Evolutionary conservation across 202 grass and related monocot genomes (phyloP).

Genomic region (Musa balbisiana): DNA sequence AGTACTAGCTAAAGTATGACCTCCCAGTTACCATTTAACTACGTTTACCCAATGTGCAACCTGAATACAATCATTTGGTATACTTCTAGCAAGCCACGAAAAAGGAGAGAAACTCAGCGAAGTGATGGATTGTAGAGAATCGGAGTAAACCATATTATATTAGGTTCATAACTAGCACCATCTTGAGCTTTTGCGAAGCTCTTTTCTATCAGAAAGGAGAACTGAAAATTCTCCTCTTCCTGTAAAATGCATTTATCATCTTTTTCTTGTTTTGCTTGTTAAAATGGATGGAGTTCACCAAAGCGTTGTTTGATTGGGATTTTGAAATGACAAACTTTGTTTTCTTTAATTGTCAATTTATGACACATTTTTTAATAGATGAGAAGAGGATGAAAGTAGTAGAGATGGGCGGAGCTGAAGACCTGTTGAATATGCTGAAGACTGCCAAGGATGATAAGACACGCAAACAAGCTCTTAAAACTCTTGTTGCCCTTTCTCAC

Average conservation of each 20-base stretch:
- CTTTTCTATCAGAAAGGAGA: too few relatives aligned
- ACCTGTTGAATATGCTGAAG: constrained; percentile 75
- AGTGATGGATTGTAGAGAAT: too few relatives aligned
- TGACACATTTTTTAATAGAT: constrained; percentile 27
- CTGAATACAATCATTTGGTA: too few relatives aligned
- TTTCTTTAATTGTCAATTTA: not conserved
- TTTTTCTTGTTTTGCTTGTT: not conserved
- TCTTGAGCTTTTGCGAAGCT: too few relatives aligned
- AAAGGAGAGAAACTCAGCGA: too few relatives aligned
- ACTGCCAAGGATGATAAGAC: constrained; percentile 86
- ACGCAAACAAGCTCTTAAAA: constrained; percentile 67
- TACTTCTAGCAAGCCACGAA: too few relatives aligned
- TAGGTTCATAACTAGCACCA: too few relatives aligned
- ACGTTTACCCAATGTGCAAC: too few relatives aligned
- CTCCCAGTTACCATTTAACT: too few relatives aligned
- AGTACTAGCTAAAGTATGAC: too few relatives aligned
- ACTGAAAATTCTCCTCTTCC: too few relatives aligned
- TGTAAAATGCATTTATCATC: not conserved
- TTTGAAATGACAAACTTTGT: not conserved
- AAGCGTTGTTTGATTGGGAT: not conserved
- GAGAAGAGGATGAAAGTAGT: constrained; percentile 90
- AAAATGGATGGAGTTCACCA: not conserved
- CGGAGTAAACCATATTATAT: too few relatives aligned
- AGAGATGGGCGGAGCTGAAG: constrained; percentile 78
- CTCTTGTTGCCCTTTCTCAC: constrained; percentile 69